Evolutionary conservation across 805 yeast genomes (phyloP).

Genomic region (Nakazawaea sp.): DNA sequence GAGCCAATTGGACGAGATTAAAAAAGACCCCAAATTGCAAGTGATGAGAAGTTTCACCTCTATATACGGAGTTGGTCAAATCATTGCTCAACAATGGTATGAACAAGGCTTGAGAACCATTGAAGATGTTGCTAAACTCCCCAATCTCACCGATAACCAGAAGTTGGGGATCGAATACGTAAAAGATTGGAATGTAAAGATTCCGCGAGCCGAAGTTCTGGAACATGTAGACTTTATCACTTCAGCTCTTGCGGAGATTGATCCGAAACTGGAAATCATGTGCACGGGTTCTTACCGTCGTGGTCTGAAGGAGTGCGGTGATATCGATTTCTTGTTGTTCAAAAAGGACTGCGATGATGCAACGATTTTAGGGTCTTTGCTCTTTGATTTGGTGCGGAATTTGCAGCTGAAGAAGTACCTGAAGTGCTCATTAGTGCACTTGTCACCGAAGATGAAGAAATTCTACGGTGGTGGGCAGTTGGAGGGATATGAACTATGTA

Average conservation of each 20-base stretch:
- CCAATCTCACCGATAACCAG: conserved; percentile 18
- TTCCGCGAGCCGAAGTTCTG: conserved; percentile 38
- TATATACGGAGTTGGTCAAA: conserved; percentile 45
- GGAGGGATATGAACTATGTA: conserved; percentile 26
- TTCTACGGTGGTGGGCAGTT: conserved; percentile 31
- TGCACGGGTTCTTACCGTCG: conserved; percentile 50
- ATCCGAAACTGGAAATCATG: conserved; percentile 25
- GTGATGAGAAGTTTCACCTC: conserved; percentile 27
- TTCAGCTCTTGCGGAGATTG: conserved; percentile 21
- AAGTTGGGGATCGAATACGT: conserved; percentile 37
- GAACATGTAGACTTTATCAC: conserved; percentile 30
- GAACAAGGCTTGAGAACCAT: conserved; percentile 29
- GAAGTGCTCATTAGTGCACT: conserved; percentile 13
- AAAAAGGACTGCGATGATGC: conserved; percentile 22
- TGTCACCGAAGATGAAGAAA: conserved; percentile 16
- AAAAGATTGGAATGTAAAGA: conserved; percentile 37
- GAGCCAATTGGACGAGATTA: conserved; percentile 12
- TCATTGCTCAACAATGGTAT: conserved; percentile 32
- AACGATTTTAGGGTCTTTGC: conserved; percentile 13
- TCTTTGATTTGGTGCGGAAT: conserved; percentile 12
- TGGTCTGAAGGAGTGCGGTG: conserved; percentile 40
- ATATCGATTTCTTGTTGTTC: conserved; percentile 44
- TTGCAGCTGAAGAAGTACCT: conserved; percentile 14
- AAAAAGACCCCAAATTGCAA: conserved; percentile 17
- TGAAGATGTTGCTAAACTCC: conserved; percentile 27